Evolutionary conservation across 306 rosid species (phyloP).

Genomic region (Vigna reflexopilosa): DNA sequence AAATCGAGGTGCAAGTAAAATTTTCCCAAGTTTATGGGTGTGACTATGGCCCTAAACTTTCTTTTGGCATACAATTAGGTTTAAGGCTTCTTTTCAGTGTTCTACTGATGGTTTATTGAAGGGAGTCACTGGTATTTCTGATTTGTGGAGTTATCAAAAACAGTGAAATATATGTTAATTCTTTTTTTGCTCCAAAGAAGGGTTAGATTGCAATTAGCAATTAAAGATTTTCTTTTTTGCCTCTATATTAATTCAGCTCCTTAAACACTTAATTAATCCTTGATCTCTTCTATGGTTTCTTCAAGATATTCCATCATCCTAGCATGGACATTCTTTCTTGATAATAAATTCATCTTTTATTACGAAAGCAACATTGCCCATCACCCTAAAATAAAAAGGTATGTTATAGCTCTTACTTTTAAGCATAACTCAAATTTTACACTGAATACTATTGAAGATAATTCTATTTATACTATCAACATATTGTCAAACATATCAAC

Average conservation of each 20-base stretch:
- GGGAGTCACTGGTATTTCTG: not conserved
- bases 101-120: not conserved
- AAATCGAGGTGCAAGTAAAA: no score
- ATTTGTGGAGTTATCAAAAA: not conserved
- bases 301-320: not conserved
- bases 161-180: not conserved
- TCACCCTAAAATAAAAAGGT: not conserved
- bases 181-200: no score
- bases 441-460: constrained; percentile 8
- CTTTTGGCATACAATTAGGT: not conserved
- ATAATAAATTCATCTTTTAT: constrained; percentile 3
- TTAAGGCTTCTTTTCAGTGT: not conserved
- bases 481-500: not conserved
- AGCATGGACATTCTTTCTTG: not conserved
- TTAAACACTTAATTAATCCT: not conserved
- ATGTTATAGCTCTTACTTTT: constrained; percentile 3
- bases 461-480: constrained; percentile 12
- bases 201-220: not conserved
- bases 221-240: no score
- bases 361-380: not conserved
- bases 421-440: not conserved
- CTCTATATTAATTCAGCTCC: not conserved
- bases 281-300: not conserved
- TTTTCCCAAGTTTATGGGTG: not conserved
- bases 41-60: not conserved